Percentiles rank a stretch among this genome's conserved stretches.
phyloP scores from a whole-genome alignment of 1,284 basidiomycete genomes.

The Trametes sp. region DNA sequence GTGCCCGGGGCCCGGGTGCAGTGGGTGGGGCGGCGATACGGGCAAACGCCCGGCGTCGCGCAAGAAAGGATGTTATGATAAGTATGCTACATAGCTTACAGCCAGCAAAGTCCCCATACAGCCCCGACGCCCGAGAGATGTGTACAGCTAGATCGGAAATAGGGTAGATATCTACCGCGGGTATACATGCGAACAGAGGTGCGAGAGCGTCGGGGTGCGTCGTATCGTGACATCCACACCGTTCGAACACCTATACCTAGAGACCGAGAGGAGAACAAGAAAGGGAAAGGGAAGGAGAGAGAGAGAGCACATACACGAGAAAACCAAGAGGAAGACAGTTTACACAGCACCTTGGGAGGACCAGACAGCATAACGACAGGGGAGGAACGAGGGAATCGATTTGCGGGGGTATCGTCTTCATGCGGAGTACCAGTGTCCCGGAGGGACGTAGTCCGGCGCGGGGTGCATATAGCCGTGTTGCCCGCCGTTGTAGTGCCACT shows the following conservation, averaged over 20 bases:
- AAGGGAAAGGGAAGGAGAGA: not conserved
- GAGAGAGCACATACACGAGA: slow-evolving; percentile 10
- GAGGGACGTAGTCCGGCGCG: slow-evolving; percentile 16
- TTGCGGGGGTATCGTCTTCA: not conserved
- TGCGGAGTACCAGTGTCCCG: slow-evolving; percentile 25
- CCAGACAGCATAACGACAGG: slow-evolving; percentile 21
- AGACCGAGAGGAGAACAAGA: slow-evolving; percentile 3
- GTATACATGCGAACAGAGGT: slow-evolving; percentile 23
- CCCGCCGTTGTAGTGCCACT: slow-evolving; percentile 17
- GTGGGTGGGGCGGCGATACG: no score
- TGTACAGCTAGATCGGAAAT: slow-evolving; percentile 16
- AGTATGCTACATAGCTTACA: slow-evolving; percentile 32
- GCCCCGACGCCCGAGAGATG: not conserved
- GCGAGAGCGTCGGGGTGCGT: slow-evolving; percentile 20
- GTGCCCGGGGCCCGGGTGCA: not conserved
- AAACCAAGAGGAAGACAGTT: not conserved
- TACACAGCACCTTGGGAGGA: slow-evolving; percentile 17
- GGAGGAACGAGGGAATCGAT: not conserved
- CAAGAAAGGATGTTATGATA: slow-evolving; percentile 3
- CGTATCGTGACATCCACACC: slow-evolving; percentile 16
- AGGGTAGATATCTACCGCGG: slow-evolving; percentile 27
- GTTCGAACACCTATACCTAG: slow-evolving; percentile 9
- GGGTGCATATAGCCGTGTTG: slow-evolving; percentile 13
- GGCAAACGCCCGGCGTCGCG: no score
- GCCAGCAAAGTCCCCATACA: slow-evolving; percentile 17